phyloP scores from a whole-genome alignment of 2,329 filamentous ascomycete species.

The Colletotrichum noveboracense region DNA sequence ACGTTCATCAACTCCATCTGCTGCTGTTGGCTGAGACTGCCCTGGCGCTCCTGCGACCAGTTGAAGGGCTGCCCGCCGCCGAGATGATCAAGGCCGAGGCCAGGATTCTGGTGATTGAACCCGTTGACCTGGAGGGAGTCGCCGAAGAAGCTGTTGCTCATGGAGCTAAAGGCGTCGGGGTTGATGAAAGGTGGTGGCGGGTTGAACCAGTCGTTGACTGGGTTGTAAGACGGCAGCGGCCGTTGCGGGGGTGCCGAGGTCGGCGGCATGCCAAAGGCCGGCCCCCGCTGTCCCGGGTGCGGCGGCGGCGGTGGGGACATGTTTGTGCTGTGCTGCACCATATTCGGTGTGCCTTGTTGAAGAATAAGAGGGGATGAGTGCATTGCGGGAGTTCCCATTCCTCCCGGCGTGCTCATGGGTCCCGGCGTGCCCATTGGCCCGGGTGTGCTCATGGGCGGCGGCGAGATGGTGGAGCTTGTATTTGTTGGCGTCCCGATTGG shows the following conservation, averaged over 20 bases:
- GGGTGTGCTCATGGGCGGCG: conserved; percentile 8
- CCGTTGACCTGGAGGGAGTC: conserved; percentile 31
- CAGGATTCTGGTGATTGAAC: conserved; percentile 21
- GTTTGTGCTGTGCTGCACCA: conserved; percentile 26
- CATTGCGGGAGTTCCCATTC: conserved; percentile 24
- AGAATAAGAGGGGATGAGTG: conserved; percentile 33
- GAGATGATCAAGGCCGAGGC: conserved; percentile 34
- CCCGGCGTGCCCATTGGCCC: conserved; percentile 13
- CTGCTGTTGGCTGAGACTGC: conserved; percentile 78
- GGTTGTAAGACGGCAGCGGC: conserved; percentile 46
- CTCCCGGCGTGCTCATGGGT: not conserved
- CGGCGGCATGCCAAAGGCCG: conserved; percentile 45
- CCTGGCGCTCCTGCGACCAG: conserved; percentile 59
- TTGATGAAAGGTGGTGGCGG: conserved; percentile 58
- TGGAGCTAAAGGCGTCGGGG: conserved; percentile 53
- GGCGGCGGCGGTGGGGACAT: conserved; percentile 32
- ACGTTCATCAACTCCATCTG: conserved; percentile 84
- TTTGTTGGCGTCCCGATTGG: not conserved
- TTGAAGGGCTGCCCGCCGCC: conserved; percentile 28
- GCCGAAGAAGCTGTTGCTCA: conserved; percentile 46
- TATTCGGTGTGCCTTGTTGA: conserved; percentile 3
- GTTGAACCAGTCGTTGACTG: conserved; percentile 56
- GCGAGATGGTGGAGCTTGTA: conserved; percentile 15
- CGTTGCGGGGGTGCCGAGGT: conserved; percentile 39
- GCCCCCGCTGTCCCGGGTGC: conserved; percentile 26